These are phyloP conservation scores for Rhizopogon vesiculosus DNA, from an alignment of 768 basidiomycete genomes.

Conservation along the genomic window DNA sequence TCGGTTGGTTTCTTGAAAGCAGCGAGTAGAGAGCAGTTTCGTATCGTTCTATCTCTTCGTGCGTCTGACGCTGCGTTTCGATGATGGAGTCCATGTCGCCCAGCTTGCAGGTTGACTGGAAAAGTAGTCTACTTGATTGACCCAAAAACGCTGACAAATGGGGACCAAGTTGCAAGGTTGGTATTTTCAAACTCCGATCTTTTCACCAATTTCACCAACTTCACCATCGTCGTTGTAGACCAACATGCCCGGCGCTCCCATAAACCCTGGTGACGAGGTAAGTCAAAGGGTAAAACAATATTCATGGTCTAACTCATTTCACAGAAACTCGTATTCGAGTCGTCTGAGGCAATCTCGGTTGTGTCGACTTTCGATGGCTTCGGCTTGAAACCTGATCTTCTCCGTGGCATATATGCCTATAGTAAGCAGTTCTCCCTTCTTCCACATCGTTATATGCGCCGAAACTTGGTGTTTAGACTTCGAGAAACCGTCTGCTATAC, in stretches of 20 bases:
- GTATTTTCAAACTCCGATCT: slow-evolving; percentile 55
- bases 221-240: slow-evolving; percentile 17
- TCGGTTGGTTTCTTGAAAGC: slow-evolving; percentile 59
- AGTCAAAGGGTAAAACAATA: slow-evolving; percentile 13
- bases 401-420: slow-evolving; percentile 97
- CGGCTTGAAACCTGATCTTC: slow-evolving; percentile 88
- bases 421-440: slow-evolving; percentile 45
- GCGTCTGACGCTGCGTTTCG: slow-evolving; percentile 91
- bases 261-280: slow-evolving; percentile 85
- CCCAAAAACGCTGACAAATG: too few relatives aligned
- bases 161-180: neutral
- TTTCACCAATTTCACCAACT: slow-evolving; percentile 33
- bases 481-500: slow-evolving; percentile 98
- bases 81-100: slow-evolving; percentile 83
- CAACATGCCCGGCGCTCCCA: slow-evolving; percentile 57
- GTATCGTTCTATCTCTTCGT: slow-evolving; percentile 93
- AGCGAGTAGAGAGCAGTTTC: slow-evolving; percentile 83
- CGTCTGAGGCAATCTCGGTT: slow-evolving; percentile 86
- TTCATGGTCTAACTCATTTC: neutral
- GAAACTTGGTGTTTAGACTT: slow-evolving; percentile 52
- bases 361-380: slow-evolving; percentile 90
- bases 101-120: slow-evolving; percentile 5
- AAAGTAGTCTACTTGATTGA: neutral
- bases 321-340: slow-evolving; percentile 92
- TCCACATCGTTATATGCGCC: slow-evolving; percentile 2